A percentile compares a stretch with the other conserved stretches of the same genome.
phyloP scores from a whole-genome alignment of 441 rosid genomes.

The Dalechampia spathulata region DNA sequence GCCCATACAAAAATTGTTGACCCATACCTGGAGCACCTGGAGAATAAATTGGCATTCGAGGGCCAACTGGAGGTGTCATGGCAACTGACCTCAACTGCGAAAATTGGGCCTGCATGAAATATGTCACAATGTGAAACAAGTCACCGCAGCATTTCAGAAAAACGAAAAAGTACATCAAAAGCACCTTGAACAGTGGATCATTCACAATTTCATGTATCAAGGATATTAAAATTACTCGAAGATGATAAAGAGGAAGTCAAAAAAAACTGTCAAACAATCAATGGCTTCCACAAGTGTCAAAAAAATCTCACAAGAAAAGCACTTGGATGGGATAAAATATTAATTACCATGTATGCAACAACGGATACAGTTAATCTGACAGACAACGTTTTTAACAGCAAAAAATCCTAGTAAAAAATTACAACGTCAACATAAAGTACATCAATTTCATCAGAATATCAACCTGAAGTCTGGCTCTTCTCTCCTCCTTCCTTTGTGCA shows the following conservation, averaged over 20 bases:
- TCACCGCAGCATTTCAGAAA: neutral
- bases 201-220: neutral
- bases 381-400: neutral
- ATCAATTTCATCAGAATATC: conserved; percentile 1
- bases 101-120: conserved; percentile 55
- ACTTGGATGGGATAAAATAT: neutral
- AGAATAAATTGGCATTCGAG: conserved; percentile 69
- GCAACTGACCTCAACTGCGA: conserved; percentile 67
- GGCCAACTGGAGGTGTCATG: conserved; percentile 53
- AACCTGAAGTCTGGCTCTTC: conserved; percentile 71
- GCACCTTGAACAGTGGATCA: neutral
- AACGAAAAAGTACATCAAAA: neutral
- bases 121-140: neutral
- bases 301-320: neutral
- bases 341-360: neutral
- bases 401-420: too few species aligned
- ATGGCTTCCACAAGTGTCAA: neutral
- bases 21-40: conserved; percentile 69
- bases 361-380: neutral
- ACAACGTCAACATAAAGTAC: too few species aligned
- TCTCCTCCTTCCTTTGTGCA: conserved; percentile 71
- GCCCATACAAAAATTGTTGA: conserved; percentile 74
- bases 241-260: too few species aligned
- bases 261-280: neutral
- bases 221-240: neutral